phyloP scores from a whole-genome alignment of 768 basidiomycete genomes.

The Boletus vermiculosoides region DNA sequence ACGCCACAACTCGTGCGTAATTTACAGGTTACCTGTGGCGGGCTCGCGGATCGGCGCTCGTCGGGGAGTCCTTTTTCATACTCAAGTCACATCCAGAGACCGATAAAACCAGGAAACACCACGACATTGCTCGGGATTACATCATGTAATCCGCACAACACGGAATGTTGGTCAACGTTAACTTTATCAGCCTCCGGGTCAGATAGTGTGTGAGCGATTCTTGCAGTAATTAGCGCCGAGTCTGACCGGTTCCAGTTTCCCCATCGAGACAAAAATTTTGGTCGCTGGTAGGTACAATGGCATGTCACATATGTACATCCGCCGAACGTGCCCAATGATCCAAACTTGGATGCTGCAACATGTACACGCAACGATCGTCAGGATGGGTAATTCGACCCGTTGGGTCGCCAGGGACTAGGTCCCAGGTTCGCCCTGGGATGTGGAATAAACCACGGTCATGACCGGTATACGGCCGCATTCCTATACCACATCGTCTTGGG shows the following conservation, averaged over 20 bases:
- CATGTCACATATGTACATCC: not conserved
- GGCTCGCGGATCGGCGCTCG: too few species aligned
- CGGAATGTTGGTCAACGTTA: not conserved
- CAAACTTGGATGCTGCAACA: not conserved
- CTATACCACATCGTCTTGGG: slow-evolving; percentile 1
- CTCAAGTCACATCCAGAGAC: too few species aligned
- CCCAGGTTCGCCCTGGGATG: not conserved
- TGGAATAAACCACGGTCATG: not conserved
- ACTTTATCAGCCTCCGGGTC: too few species aligned
- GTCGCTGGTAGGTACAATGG: not conserved
- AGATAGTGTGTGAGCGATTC: too few species aligned
- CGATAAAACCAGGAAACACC: too few species aligned
- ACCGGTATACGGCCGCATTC: not conserved
- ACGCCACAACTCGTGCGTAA: too few species aligned
- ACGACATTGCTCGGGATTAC: too few species aligned
- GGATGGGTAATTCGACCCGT: not conserved
- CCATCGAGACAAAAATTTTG: not conserved
- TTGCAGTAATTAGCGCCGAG: too few species aligned
- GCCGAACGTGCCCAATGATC: not conserved
- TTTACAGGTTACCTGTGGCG: too few species aligned
- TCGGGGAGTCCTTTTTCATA: too few species aligned
- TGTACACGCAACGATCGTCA: not conserved
- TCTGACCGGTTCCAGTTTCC: not conserved
- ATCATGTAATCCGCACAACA: too few species aligned
- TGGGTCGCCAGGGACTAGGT: too few species aligned